Evolutionary conservation across 768 basidiomycete species (phyloP), one percentile per base, ranked within the genome.

Genomic region (Pisolithus tinctorius): DNA sequence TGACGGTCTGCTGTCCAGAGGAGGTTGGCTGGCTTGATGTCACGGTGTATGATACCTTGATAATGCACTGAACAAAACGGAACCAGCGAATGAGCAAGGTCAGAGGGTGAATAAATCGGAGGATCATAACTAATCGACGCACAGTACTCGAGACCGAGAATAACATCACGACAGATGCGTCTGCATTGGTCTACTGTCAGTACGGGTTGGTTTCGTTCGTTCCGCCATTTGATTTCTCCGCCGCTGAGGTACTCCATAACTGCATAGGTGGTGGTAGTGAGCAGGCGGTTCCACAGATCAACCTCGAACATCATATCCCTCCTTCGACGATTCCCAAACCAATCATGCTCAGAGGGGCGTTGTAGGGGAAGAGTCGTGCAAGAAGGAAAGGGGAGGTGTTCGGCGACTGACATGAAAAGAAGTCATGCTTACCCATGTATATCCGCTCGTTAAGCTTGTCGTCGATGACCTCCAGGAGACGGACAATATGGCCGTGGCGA

Each of bases 21-120:
- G 23, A 99, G 82, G 69, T 99, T 99, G 43, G 93, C 91, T 26
- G 96, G 96, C 65, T 99, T 99, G 74, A 99, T 98, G 71, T 99
- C 96, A 51, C 96, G 90, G 70, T 99, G 96, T 46, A 99, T 97
- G 67, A 99, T 98, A 23, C 95, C 96, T 63, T 98, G 93, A 61
- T 87, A 82, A 65, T 99, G 96, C 1, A 99, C 95, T 98, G 62
- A 10, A 39, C 3, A 29, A 14, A n/a, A 51, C 48, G 48, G 30
- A 50, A 13, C 16, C 14, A 20, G 14, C 8, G 30, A 45, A 40
- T 10, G 49, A 26, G 26, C 30, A 54, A 34, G 54, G 60, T 50
- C 11, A 34, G 11, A 34, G 34, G 34, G 40, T 48, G 52, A 39
- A 29, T 51, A 36, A 49, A 46, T 38, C 47, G 52, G 50, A 50